These are phyloP conservation scores for Lindgomyces ingoldianus DNA, from an alignment of 495 filamentous ascomycete genomes.

Conservation along the genomic window DNA sequence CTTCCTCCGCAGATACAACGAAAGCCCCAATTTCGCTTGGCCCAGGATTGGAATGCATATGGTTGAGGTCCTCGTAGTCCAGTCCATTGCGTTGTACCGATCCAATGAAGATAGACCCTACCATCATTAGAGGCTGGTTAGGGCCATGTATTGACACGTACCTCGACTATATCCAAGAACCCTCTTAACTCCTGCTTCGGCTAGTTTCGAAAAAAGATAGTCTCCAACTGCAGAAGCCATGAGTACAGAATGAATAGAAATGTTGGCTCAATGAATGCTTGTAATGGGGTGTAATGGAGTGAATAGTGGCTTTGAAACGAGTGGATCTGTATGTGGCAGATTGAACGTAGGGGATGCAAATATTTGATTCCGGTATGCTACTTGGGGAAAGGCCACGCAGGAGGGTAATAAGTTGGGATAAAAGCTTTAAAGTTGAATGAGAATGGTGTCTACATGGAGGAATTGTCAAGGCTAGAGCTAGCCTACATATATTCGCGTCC, in stretches of 20 bases:
- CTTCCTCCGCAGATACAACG: background rate
- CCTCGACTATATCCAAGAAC: conserved; percentile 4
- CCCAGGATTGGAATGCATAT: background rate
- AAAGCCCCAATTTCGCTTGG: conserved; percentile 9
- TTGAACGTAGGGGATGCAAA: no score
- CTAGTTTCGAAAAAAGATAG: conserved; percentile 13
- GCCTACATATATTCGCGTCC: no score
- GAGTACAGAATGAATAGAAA: background rate
- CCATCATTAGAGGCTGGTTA: background rate
- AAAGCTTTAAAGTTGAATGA: no score
- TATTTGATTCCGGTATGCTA: no score
- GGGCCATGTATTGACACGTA: background rate
- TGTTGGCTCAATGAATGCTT: no score
- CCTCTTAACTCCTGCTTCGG: conserved; percentile 2
- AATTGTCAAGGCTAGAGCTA: no score
- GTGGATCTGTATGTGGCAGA: no score
- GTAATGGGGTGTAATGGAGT: no score
- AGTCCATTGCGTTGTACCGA: conserved; percentile 16
- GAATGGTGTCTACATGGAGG: no score
- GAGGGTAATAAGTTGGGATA: no score
- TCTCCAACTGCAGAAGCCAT: conserved; percentile 21
- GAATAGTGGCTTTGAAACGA: no score
- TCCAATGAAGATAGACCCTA: conserved; percentile 13
- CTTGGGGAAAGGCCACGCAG: no score
- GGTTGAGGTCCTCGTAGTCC: background rate